These are phyloP conservation scores for Annona squamosa DNA, from an alignment of 164 flowering plant genomes.

Conservation along the genomic window DNA sequence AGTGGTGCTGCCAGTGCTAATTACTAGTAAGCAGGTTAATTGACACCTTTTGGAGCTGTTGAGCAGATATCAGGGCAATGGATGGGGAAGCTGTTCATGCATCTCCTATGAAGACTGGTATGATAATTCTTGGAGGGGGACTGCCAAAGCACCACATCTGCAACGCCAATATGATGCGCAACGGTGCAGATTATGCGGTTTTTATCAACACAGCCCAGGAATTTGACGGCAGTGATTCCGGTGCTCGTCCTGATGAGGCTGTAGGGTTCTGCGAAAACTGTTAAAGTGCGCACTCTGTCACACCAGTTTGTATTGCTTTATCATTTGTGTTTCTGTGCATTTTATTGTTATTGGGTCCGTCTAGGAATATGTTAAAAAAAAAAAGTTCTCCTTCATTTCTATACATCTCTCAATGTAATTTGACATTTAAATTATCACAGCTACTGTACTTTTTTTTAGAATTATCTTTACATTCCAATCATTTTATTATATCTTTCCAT, in stretches of 20 bases:
- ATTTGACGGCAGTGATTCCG: constrained; percentile 97
- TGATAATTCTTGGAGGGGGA: constrained; percentile 91
- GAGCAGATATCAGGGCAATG: constrained; percentile 80
- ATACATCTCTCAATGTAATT: too few species aligned
- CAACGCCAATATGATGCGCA: constrained; percentile 98
- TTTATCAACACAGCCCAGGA: constrained; percentile 94
- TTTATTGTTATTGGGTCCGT: too few species aligned
- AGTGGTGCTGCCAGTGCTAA: background rate
- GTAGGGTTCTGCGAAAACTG: constrained; percentile 75
- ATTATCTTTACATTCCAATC: too few species aligned
- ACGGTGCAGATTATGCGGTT: constrained; percentile 95
- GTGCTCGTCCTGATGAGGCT: constrained; percentile 97
- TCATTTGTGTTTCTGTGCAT: background rate
- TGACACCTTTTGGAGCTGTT: background rate
- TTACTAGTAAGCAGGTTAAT: background rate
- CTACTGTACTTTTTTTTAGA: too few species aligned
- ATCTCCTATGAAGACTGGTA: constrained; percentile 75
- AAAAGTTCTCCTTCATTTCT: too few species aligned
- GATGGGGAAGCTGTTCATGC: constrained; percentile 92
- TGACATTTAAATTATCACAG: too few species aligned
- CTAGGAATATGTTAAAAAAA: too few species aligned
- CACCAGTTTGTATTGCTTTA: background rate
- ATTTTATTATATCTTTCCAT: too few species aligned
- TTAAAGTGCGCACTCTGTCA: constrained; percentile 47
- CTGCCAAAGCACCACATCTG: constrained; percentile 97